A percentile compares a stretch with the other conserved stretches of the same genome.
Evolutionary conservation across 768 basidiomycete species (phyloP).

Genomic region (Kwoniella newhampshirensis): DNA sequence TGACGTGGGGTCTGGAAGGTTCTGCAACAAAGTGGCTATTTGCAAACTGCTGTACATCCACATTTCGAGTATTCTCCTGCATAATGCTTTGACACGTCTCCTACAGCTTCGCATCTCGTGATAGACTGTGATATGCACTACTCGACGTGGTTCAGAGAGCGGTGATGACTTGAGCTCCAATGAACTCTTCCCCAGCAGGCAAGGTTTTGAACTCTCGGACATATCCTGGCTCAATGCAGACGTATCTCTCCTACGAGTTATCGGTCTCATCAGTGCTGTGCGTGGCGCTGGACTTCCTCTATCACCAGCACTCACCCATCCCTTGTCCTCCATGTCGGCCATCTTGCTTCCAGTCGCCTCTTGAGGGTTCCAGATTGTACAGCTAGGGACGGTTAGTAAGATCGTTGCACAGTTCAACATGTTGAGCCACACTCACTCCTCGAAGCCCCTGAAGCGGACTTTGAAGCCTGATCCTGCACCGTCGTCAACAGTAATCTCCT

Average conservation of each 20-base stretch:
- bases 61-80: no score
- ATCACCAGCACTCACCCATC: constrained; percentile 64
- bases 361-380: constrained; percentile 92
- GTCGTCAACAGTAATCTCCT: constrained; percentile 47
- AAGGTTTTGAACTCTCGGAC: constrained; percentile 71
- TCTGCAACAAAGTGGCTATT: not conserved
- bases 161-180: constrained; percentile 69
- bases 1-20: no score
- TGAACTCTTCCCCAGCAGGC: constrained; percentile 68
- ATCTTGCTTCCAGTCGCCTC: constrained; percentile 68
- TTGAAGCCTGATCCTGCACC: constrained; percentile 38
- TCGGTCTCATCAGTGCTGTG: not conserved
- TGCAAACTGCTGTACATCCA: not conserved
- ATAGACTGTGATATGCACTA: not conserved
- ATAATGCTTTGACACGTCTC: not conserved
- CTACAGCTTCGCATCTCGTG: not conserved
- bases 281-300: not conserved
- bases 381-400: no score
- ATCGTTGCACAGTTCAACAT: no score
- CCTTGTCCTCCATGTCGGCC: constrained; percentile 82
- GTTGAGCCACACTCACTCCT: constrained; percentile 51
- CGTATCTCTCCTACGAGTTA: constrained; percentile 67
- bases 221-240: constrained; percentile 89
- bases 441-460: constrained; percentile 45
- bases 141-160: constrained; percentile 3